These are phyloP conservation scores for Schizonepeta tenuifolia DNA, from an alignment of 257 asterid species.

Conservation along the genomic window DNA sequence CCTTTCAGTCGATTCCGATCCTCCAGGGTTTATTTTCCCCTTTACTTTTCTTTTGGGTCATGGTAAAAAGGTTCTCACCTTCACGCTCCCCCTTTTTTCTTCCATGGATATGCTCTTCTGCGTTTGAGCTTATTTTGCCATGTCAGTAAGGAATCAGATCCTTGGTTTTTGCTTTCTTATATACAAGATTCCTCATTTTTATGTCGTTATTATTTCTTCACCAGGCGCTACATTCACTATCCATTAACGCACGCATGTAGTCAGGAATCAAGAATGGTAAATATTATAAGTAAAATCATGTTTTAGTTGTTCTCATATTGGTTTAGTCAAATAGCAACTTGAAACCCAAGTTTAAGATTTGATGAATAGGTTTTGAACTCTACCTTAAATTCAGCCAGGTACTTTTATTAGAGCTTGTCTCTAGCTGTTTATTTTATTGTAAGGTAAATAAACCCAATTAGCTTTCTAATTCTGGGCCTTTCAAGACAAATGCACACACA, in stretches of 20 bases:
- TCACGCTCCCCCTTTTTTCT: slow-evolving; percentile 33
- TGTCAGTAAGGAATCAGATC: slow-evolving; percentile 40
- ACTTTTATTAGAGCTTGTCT: neutral
- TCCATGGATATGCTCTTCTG: slow-evolving; percentile 53
- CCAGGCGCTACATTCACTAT: neutral
- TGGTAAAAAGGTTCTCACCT: slow-evolving; percentile 41
- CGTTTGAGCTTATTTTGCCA: slow-evolving; percentile 24
- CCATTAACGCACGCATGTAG: neutral
- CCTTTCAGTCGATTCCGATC: slow-evolving; percentile 40
- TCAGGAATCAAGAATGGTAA: neutral
- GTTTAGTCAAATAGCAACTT: neutral
- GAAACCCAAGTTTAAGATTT: neutral
- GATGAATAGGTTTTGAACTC: neutral
- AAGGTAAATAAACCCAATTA: no score
- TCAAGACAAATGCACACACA: no score
- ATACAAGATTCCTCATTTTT: slow-evolving; percentile 33
- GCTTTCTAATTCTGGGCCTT: no score
- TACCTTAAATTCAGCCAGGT: neutral
- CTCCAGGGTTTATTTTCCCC: slow-evolving; percentile 27
- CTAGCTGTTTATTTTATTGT: neutral
- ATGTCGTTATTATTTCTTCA: slow-evolving; percentile 16
- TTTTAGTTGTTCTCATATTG: neutral
- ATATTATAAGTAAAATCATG: neutral
- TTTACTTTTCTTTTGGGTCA: slow-evolving; percentile 45
- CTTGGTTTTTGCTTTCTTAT: slow-evolving; percentile 38